Evolutionary conservation across 2,329 filamentous ascomycete species (phyloP), one percentile per base, ranked within the genome.

Genomic region (Paraconiothyrium sp.): DNA sequence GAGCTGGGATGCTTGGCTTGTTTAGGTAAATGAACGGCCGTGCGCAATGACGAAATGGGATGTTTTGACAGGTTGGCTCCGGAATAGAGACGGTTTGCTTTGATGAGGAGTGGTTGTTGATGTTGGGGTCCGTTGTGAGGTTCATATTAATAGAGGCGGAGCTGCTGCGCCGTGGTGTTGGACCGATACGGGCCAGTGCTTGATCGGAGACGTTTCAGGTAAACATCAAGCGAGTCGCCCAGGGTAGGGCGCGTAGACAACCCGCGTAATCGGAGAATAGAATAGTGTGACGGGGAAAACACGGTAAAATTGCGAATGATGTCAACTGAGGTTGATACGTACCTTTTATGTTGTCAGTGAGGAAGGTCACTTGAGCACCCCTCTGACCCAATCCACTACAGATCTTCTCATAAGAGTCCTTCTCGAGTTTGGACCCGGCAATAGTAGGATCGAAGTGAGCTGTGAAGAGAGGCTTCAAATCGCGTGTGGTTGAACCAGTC

Each of bases 271-370:
- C 37, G 51, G 43, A 39, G 54, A 41, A 59, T 39, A 44, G 41
- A 50, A 46, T 24, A 46, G 20, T 50, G n/a, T 32, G 20, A 43
- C 20, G 30, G 20, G 43, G 59, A 27, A 39, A 46, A 22, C 27
- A 11, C 11, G 24, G 27, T 47, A 52, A 37, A 20, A 60, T 60
- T 22, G 46, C 13, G 13, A 34, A 50, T 22, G 11, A 59, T 32
- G 30, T 32, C 46, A 14, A 44, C 43, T 48, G 34, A 54, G 44
- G 37, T 51, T 22, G 24, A 44, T 34, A 70, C 72, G 66, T 76
- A 83, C 81, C 84, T 72, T 85, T 87, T 49, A 92, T 84, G 72
- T 93, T 93, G 79, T 95, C 92, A 72, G 91, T 94, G 63, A 94
- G 80, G 76, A 95, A 95, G n/a, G 93, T 82, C 82, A 91, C 91